phyloP scores from a whole-genome alignment of 164 flowering plant genomes.

The Akebia trifoliata region DNA sequence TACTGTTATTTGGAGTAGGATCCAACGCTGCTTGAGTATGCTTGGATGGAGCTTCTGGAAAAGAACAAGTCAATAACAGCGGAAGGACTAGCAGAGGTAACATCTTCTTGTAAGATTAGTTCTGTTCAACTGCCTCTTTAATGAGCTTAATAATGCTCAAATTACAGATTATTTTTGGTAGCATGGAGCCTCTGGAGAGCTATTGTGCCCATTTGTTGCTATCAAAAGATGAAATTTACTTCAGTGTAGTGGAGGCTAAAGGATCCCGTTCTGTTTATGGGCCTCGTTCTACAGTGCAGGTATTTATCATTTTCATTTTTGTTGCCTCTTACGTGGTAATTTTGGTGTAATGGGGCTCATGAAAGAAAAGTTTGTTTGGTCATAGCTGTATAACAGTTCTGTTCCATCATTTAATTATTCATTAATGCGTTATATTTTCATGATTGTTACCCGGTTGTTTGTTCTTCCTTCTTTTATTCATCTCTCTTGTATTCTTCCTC shows the following conservation, averaged over 20 bases:
- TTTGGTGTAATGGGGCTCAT: not conserved
- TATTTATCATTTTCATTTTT: conserved; percentile 16
- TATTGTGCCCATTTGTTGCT: conserved; percentile 85
- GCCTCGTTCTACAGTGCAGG: conserved; percentile 74
- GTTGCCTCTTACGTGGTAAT: not conserved
- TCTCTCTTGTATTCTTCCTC: too few relatives aligned
- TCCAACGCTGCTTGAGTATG: conserved; percentile 72
- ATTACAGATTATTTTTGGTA: conserved; percentile 82
- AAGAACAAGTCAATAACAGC: conserved; percentile 63
- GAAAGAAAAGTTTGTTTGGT: not conserved
- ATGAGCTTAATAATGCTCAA: conserved; percentile 16
- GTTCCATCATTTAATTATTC: too few relatives aligned
- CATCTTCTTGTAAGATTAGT: not conserved
- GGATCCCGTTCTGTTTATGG: conserved; percentile 59
- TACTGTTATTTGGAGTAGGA: conserved; percentile 45
- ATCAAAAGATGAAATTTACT: conserved; percentile 84
- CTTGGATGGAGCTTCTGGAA: conserved; percentile 90
- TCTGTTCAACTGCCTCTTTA: conserved; percentile 7
- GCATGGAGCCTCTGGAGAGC: conserved; percentile 77
- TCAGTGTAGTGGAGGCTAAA: conserved; percentile 56
- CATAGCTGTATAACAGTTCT: not conserved
- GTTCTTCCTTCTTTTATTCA: too few relatives aligned
- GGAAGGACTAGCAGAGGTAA: conserved; percentile 90
- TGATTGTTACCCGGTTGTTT: too few relatives aligned
- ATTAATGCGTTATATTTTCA: too few relatives aligned